phyloP scores from a whole-genome alignment of 352 stramenopile species.

The Thraustotheca clavata region DNA sequence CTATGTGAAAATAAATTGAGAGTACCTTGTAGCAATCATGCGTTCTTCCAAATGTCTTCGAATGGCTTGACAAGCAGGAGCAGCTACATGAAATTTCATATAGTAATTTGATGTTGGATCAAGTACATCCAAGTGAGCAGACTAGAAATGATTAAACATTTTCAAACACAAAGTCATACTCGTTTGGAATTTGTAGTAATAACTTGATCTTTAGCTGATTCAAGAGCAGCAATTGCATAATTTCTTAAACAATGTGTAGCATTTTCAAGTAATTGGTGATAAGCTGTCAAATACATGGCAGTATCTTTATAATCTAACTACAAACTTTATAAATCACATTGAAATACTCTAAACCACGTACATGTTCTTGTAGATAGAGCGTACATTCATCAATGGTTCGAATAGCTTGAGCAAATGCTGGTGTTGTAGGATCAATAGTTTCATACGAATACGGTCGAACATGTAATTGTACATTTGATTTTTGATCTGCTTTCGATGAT shows the following conservation, averaged over 20 bases:
- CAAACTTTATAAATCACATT: conserved; percentile 11
- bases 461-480: conserved; percentile 36
- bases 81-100: conserved; percentile 65
- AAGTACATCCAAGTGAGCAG: conserved; percentile 28
- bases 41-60: conserved; percentile 55
- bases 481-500: background rate
- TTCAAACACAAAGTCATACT: conserved; percentile 6
- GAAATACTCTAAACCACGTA: conserved; percentile 34
- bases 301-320: conserved; percentile 65
- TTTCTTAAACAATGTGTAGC: conserved; percentile 61
- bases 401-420: conserved; percentile 45
- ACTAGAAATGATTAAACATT: background rate
- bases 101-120: conserved; percentile 72
- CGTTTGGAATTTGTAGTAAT: conserved; percentile 40
- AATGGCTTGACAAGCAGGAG: conserved; percentile 45
- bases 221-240: conserved; percentile 55
- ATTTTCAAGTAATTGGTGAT: conserved; percentile 47
- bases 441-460: conserved; percentile 64
- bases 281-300: conserved; percentile 63
- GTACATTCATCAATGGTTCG: conserved; percentile 61
- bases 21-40: conserved; percentile 21
- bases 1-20: conserved; percentile 33
- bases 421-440: conserved; percentile 60
- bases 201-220: conserved; percentile 60
- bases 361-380: conserved; percentile 55